phyloP scores from a whole-genome alignment of 2,329 filamentous ascomycete genomes.

The Clonostachys solani region DNA sequence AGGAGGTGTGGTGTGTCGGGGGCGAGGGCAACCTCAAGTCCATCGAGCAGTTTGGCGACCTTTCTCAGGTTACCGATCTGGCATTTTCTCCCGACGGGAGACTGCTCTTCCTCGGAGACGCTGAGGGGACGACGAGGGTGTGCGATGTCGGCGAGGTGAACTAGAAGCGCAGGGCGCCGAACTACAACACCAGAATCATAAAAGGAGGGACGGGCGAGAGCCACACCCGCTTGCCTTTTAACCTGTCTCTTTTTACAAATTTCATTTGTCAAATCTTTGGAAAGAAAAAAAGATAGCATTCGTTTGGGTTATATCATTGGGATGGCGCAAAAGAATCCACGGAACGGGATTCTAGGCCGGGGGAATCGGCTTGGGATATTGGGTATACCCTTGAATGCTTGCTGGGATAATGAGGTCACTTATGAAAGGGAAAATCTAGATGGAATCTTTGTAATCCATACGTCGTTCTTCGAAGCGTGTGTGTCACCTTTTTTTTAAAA shows the following conservation, averaged over 20 bases:
- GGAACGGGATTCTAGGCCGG: too few species aligned
- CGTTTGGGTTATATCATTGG: background rate
- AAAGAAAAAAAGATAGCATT: background rate
- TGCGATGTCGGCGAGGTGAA: conserved; percentile 25
- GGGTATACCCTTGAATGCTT: too few species aligned
- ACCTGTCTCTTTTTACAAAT: background rate
- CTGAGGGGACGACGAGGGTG: conserved; percentile 24
- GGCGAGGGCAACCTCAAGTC: conserved; percentile 12
- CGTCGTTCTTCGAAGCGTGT: too few species aligned
- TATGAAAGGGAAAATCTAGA: too few species aligned
- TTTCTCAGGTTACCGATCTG: conserved; percentile 28
- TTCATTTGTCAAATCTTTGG: background rate
- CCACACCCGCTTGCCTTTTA: background rate
- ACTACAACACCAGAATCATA: background rate
- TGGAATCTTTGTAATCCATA: too few species aligned
- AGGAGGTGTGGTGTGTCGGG: conserved; percentile 26
- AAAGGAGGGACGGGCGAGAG: background rate
- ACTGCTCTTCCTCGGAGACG: conserved; percentile 26
- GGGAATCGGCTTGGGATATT: too few species aligned
- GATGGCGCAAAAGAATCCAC: too few species aligned
- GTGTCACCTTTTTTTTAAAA: background rate
- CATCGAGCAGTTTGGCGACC: conserved; percentile 23
- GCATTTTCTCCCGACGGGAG: conserved; percentile 29
- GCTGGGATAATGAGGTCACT: too few species aligned
- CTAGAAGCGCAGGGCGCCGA: background rate